Conservation (phyloP, 2,329 filamentous ascomycete genomes). For the Chrysosporium queenslandicum region DNA sequence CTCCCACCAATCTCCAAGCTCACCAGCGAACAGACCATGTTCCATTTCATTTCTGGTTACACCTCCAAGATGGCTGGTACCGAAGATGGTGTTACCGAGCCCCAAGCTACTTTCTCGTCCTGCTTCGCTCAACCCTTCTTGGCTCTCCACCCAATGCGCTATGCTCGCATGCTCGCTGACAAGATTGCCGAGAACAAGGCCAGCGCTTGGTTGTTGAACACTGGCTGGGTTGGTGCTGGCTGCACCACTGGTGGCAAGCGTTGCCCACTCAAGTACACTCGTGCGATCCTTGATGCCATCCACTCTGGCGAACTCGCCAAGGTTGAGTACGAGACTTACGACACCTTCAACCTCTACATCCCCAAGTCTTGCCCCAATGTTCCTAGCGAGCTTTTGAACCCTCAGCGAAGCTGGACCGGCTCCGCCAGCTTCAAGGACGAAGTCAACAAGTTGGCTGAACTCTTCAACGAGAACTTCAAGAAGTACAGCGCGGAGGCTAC, state of each 20-base stretch:
- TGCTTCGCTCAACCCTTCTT: slow-evolving; percentile 99
- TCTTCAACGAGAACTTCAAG: slow-evolving; percentile 96
- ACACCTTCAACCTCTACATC: slow-evolving; percentile 93
- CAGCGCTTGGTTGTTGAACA: slow-evolving; percentile 98
- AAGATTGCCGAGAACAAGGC: slow-evolving; percentile 94
- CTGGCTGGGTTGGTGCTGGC: slow-evolving; percentile 89
- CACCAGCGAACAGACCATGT: slow-evolving; percentile 91
- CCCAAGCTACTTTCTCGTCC: slow-evolving; percentile 95
- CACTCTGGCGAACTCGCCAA: slow-evolving; percentile 93
- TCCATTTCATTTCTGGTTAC: slow-evolving; percentile 99
- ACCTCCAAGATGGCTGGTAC: slow-evolving; percentile 99
- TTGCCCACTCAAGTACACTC: slow-evolving; percentile 97
- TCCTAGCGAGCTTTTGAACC: slow-evolving; percentile 87
- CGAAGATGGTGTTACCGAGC: slow-evolving; percentile 92
- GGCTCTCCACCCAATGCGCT: slow-evolving; percentile 96
- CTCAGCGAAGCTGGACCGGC: slow-evolving; percentile 80
- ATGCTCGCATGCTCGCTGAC: slow-evolving; percentile 95
- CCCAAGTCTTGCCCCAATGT: slow-evolving; percentile 85
- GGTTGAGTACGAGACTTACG: slow-evolving; percentile 87
- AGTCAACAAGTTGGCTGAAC: slow-evolving; percentile 75
- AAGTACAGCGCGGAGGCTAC: slow-evolving; percentile 85
- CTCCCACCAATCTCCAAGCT: slow-evolving; percentile 97
- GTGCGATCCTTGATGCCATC: slow-evolving; percentile 95
- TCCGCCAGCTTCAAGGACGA: slow-evolving; percentile 73
- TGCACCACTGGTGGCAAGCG: slow-evolving; percentile 87